phyloP scores from a whole-genome alignment of 2,329 filamentous ascomycete genomes.

The Ambrosiella cleistominuta region DNA sequence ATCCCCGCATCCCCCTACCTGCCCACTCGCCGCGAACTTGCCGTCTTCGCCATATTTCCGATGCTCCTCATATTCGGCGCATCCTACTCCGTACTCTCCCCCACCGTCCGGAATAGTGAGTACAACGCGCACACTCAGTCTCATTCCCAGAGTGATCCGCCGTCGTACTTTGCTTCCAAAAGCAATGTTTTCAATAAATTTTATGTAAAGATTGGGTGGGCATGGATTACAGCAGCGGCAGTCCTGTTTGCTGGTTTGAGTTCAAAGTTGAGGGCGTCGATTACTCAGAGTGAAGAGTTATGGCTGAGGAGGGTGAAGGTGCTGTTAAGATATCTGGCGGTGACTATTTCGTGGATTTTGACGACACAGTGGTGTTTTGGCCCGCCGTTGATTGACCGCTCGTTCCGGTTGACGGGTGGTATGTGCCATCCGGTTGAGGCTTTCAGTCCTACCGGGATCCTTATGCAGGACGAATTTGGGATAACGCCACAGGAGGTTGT shows the following conservation, averaged over 20 bases:
- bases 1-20: conserved; percentile 35
- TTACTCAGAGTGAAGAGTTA: not conserved
- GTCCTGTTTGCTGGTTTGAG: conserved; percentile 52
- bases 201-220: conserved; percentile 93
- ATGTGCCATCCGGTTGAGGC: conserved; percentile 47
- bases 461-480: not conserved
- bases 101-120: conserved; percentile 43
- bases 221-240: conserved; percentile 70
- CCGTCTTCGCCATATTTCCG: conserved; percentile 56
- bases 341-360: conserved; percentile 65
- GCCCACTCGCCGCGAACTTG: conserved; percentile 49
- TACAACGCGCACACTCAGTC: conserved; percentile 48
- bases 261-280: conserved; percentile 27
- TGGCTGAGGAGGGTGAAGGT: conserved; percentile 33
- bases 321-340: conserved; percentile 46
- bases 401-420: conserved; percentile 77
- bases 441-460: conserved; percentile 2
- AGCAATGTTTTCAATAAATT: conserved; percentile 79
- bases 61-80: conserved; percentile 63
- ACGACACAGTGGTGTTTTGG: conserved; percentile 97
- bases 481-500: not conserved
- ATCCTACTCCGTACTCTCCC: conserved; percentile 62
- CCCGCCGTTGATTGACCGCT: conserved; percentile 71
- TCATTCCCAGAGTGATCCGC: conserved; percentile 38
- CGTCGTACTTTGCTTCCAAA: conserved; percentile 86